Evolutionary conservation across 371 early-diverging fungal species (phyloP), one percentile per base, ranked within the genome.

Genomic region (Dichotomocladium elegans): DNA sequence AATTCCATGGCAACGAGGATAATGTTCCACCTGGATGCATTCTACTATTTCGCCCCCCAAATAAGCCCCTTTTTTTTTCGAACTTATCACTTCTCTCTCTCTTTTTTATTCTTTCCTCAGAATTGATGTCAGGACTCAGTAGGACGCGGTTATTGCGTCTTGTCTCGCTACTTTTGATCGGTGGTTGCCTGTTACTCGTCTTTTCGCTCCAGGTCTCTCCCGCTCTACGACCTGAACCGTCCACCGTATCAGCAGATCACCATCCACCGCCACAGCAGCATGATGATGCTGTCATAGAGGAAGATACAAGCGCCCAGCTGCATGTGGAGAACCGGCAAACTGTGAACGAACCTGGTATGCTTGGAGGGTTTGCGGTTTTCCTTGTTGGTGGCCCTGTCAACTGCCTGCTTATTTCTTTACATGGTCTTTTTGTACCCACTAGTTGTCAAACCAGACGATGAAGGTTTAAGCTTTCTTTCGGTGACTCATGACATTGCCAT

Each of bases 401-500:
- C 8, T 26, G 25, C 14, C 37, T 19, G 12, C 11, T 31, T 33
- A 25, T n/a, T 8, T 24, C n/a, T 24, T 29, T 9, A 33, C n/a
- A 25, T 14, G 22, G 17, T 21, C n/a, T 45, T n/a, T 3, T 40
- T 10, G n/a, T n/a, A 37, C 17, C 15, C 25, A 37, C 43, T n/a
- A 56, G 56, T 49, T 9, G 47, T 56, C 15, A 28, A 25, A 26
- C 46, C 56, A 4, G 10, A 25, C 3, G 49, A 56, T 27, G 42
- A 53, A 28, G 41, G 46, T 17, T 52, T 63, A 51, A 33, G 34
- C 15, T 44, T 49, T 29, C 53, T 57, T 35, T 24, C 21, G 2
- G 40, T 46, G 15, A 58, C 63, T 3, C 63, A 63, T 34, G 58
- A 63, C 30, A 63, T 63, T 51, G 63, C 63, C 8, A 34, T 63